Percentiles rank a stretch among this genome's conserved stretches.
Evolutionary conservation across 257 asterid genomes (phyloP).

Genomic region (Forsythia viridissima): DNA sequence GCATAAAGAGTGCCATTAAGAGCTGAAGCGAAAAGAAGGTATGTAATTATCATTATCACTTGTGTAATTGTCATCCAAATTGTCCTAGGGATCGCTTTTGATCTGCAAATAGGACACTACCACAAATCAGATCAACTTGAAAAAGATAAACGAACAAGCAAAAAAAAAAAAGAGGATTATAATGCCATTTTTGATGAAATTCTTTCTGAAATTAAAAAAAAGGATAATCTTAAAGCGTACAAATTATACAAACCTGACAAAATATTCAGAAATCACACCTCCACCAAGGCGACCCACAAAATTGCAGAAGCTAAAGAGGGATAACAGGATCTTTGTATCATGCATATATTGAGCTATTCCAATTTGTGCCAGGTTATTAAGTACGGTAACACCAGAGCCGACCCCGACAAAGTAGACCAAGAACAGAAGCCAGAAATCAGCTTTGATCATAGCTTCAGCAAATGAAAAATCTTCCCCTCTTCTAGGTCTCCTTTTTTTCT

Average conservation of each 20-base stretch:
- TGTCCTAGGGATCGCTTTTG: constrained; percentile 61
- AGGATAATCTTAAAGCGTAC: not conserved
- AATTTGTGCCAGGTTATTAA: constrained; percentile 74
- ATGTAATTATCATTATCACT: constrained; percentile 52
- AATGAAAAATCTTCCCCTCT: constrained; percentile 70
- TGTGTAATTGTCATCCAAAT: constrained; percentile 65
- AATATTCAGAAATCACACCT: constrained; percentile 60
- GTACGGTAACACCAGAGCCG: constrained; percentile 76
- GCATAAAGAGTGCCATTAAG: constrained; percentile 42
- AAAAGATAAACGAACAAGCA: not conserved
- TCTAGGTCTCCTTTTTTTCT: constrained; percentile 60
- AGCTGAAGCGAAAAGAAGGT: constrained; percentile 62
- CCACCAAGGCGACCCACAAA: constrained; percentile 81
- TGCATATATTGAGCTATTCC: constrained; percentile 59
- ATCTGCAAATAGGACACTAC: constrained; percentile 37
- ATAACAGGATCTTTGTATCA: constrained; percentile 54
- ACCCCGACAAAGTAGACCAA: constrained; percentile 73
- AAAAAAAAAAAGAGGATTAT: too few relatives aligned
- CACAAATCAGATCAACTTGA: constrained; percentile 1
- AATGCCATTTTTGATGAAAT: not conserved
- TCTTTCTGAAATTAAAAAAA: not conserved
- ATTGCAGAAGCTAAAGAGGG: constrained; percentile 71
- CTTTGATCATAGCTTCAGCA: constrained; percentile 60
- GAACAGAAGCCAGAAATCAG: constrained; percentile 79
- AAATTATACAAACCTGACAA: constrained; percentile 48